Conservation (phyloP, 1,139 yeast species). For the Trichomonascaceae sp. region DNA sequence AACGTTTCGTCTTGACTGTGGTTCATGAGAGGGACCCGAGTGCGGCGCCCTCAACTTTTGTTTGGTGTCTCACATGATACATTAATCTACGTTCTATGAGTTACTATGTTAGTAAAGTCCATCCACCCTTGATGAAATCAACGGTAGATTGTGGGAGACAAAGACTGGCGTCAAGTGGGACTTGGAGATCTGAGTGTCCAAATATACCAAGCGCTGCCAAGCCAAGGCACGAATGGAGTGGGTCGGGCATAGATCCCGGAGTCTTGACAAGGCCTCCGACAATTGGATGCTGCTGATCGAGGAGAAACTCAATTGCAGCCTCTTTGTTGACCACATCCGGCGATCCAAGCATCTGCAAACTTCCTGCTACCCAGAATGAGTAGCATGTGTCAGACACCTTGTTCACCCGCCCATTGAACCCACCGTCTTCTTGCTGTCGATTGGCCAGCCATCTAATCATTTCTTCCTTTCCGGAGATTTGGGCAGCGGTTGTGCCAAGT, state of each 20-base stretch:
- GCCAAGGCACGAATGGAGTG: conserved; percentile 29
- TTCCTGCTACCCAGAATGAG: conserved; percentile 73
- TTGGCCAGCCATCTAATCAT: conserved; percentile 6
- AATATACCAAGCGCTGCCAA: conserved; percentile 24
- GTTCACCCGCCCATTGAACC: conserved; percentile 79
- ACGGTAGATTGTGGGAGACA: conserved; percentile 12
- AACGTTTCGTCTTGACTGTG: no score
- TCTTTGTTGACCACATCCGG: conserved; percentile 28
- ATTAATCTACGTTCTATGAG: no score
- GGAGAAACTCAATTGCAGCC: conserved; percentile 34
- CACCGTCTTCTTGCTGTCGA: conserved; percentile 40
- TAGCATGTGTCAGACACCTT: conserved; percentile 87
- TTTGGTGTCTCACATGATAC: no score
- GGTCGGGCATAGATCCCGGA: conserved; percentile 45
- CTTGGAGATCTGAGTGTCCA: conserved; percentile 7
- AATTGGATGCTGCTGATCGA: conserved; percentile 42
- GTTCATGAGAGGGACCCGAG: no score
- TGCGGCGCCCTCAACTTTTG: no score
- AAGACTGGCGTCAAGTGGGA: conserved; percentile 17
- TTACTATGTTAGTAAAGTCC: conserved; percentile 1
- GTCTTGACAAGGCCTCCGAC: conserved; percentile 80
- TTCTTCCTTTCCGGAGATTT: conserved; percentile 34
- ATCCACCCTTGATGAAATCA: conserved; percentile 5
- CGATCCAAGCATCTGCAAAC: conserved; percentile 34
- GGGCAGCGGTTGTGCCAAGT: conserved; percentile 49